Evolutionary conservation across 2,329 filamentous ascomycete species (phyloP).

Genomic region (Monosporascus cannonballus): DNA sequence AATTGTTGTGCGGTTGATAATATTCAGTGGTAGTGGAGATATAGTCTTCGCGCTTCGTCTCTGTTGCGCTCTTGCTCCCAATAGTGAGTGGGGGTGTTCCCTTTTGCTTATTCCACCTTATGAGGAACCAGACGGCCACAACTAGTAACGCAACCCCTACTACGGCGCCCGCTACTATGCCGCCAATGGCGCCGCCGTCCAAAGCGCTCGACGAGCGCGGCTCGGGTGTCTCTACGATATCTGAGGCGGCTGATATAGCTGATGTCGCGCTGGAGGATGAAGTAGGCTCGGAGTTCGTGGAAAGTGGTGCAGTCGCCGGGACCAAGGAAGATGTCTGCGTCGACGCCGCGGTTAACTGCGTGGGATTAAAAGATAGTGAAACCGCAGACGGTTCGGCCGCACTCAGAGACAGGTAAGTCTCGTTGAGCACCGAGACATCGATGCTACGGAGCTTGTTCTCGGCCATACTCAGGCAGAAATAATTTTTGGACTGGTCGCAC

Average conservation of each 20-base stretch:
- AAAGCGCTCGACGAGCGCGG: neutral
- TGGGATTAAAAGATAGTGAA: neutral
- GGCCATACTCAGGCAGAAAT: neutral
- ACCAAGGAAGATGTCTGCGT: neutral
- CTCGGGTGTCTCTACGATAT: neutral
- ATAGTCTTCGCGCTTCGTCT: too few relatives aligned
- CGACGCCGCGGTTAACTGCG: neutral
- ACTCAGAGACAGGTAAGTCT: neutral
- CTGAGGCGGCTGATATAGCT: neutral
- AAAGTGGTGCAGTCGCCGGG: neutral
- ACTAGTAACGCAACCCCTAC: neutral
- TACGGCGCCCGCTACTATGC: neutral
- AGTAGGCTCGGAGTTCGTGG: neutral
- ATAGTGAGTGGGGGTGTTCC: too few relatives aligned
- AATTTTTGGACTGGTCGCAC: neutral
- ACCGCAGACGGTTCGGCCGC: neutral
- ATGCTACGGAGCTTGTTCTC: neutral
- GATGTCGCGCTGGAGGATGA: neutral
- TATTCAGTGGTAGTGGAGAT: too few relatives aligned
- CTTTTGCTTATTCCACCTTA: too few relatives aligned
- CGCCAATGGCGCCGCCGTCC: neutral
- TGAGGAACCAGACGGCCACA: neutral
- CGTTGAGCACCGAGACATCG: neutral
- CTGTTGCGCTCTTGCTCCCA: too few relatives aligned
- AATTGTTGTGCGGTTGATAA: too few relatives aligned